Conservation (phyloP, 257 asterid species). For the Phtheirospermum japonicum region DNA sequence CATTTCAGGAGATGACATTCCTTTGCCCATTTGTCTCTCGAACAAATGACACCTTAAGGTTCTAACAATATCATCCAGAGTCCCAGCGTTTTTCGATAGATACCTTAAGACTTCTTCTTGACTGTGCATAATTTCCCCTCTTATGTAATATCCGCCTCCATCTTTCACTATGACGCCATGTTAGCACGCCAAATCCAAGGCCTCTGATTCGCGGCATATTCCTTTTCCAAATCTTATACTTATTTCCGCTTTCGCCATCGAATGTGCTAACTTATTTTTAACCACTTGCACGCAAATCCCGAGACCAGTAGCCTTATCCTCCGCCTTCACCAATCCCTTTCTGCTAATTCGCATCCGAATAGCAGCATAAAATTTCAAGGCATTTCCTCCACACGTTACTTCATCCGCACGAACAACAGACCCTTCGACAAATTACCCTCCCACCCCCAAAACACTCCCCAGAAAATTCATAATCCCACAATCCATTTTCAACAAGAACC, state of each 20-base stretch:
- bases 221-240: no score
- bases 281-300: slow-evolving; percentile 71
- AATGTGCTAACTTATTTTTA: slow-evolving; percentile 85
- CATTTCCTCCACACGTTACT: no score
- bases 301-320: slow-evolving; percentile 79
- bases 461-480: no score
- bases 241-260: slow-evolving; percentile 71
- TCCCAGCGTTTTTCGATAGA: slow-evolving; percentile 50
- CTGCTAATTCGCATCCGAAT: slow-evolving; percentile 79
- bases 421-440: no score
- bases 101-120: slow-evolving; percentile 60
- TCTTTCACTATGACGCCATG: slow-evolving; percentile 65
- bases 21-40: slow-evolving; percentile 28
- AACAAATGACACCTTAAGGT: slow-evolving; percentile 66
- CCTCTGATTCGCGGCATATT: slow-evolving; percentile 54
- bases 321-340: slow-evolving; percentile 58
- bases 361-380: no score
- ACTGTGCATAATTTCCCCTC: slow-evolving; percentile 49
- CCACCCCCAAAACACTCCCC: no score
- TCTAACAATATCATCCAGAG: no score
- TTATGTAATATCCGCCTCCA: slow-evolving; percentile 52
- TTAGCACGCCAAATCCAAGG: slow-evolving; percentile 85
- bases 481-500: no score
- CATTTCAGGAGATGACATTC: slow-evolving; percentile 15
- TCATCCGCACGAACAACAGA: no score